Conservation (phyloP, 768 basidiomycete genomes). For the Rubroboletus pulcherrimus region DNA sequence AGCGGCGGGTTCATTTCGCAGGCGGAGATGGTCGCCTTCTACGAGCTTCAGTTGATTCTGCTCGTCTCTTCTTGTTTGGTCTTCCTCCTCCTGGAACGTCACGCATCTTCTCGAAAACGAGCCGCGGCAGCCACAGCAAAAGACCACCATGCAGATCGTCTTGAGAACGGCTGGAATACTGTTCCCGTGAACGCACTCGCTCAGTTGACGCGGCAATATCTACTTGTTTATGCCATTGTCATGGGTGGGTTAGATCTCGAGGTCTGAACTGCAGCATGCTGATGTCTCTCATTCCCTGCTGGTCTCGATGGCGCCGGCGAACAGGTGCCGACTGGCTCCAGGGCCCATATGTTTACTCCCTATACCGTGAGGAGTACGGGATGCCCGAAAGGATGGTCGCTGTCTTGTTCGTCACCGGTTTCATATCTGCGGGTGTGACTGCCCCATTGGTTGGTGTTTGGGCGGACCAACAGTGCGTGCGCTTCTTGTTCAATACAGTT, state of each 20-base stretch:
- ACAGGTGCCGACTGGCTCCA: slow-evolving; percentile 77
- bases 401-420: slow-evolving; percentile 73
- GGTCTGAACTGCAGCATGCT: not conserved
- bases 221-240: slow-evolving; percentile 66
- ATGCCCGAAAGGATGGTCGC: slow-evolving; percentile 65
- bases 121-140: slow-evolving; percentile 15
- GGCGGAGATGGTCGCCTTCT: slow-evolving; percentile 33
- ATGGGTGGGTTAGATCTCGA: slow-evolving; percentile 51
- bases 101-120: slow-evolving; percentile 26
- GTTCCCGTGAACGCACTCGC: slow-evolving; percentile 27
- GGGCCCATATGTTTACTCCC: slow-evolving; percentile 74
- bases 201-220: slow-evolving; percentile 46
- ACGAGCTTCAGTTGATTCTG: slow-evolving; percentile 39
- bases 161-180: slow-evolving; percentile 30
- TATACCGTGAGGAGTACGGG: slow-evolving; percentile 65
- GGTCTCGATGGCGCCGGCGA: not conserved
- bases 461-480: slow-evolving; percentile 63
- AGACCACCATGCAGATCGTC: slow-evolving; percentile 24
- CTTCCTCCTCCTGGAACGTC: slow-evolving; percentile 35
- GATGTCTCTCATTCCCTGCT: not conserved
- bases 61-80: slow-evolving; percentile 34
- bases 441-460: slow-evolving; percentile 72
- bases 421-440: slow-evolving; percentile 62
- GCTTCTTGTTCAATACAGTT: not conserved
- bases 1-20: not conserved